Conservation (phyloP, 345 rosid genomes). For the Isatis tinctoria region DNA sequence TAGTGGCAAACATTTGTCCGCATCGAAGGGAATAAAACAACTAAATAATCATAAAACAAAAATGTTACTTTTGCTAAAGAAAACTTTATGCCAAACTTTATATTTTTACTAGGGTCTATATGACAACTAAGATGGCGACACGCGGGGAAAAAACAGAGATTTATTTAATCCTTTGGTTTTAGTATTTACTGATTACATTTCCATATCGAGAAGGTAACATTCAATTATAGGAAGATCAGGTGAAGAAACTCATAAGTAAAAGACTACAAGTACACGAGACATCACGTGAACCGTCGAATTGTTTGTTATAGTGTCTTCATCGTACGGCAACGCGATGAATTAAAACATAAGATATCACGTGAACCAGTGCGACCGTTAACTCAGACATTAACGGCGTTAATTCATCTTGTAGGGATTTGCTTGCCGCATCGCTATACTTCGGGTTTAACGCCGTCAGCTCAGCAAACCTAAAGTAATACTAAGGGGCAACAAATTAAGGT, state of each 20-base stretch:
- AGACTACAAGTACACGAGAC: background rate
- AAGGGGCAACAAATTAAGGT: background rate
- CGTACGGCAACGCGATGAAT: constrained; percentile 20
- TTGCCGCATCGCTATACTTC: background rate
- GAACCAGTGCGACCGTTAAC: constrained; percentile 11
- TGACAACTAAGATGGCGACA: background rate
- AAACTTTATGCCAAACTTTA: constrained; percentile 5
- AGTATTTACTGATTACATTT: background rate
- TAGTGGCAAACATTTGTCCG: constrained; percentile 33
- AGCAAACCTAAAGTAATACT: background rate
- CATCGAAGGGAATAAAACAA: background rate
- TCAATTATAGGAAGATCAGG: background rate
- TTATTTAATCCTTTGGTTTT: background rate
- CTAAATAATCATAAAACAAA: background rate
- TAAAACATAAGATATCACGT: constrained; percentile 25
- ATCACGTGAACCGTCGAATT: constrained; percentile 29
- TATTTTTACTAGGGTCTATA: background rate
- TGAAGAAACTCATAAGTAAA: background rate
- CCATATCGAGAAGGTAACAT: background rate
- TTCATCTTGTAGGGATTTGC: background rate
- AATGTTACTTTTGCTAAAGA: background rate
- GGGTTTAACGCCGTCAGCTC: background rate
- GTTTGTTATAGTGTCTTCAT: constrained; percentile 24
- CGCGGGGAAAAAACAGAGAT: background rate
- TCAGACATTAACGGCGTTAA: constrained; percentile 4